phyloP scores from a whole-genome alignment of 495 filamentous ascomycete genomes.

The Lasiosphaeriaceae sp. region DNA sequence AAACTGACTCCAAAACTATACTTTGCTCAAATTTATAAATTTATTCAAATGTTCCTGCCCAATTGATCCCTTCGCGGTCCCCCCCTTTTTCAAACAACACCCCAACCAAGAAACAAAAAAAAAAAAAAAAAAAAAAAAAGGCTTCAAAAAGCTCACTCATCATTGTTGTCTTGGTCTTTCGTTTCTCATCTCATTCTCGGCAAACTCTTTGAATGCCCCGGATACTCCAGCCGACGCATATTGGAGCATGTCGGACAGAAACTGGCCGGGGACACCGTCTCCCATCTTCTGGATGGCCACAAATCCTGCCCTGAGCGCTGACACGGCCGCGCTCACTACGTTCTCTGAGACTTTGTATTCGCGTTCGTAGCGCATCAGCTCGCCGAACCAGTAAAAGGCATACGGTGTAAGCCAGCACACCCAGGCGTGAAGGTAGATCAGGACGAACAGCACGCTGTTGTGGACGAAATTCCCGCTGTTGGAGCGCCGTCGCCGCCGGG shows the following conservation, averaged over 20 bases:
- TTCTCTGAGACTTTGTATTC: slow-evolving; percentile 12
- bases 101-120: too few species aligned
- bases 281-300: not conserved
- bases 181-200: not conserved
- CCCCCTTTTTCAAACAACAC: too few species aligned
- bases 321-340: slow-evolving; percentile 1
- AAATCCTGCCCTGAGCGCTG: not conserved
- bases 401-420: slow-evolving; percentile 8
- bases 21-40: too few species aligned
- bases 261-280: slow-evolving; percentile 2
- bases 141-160: not conserved
- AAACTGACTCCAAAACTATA: too few species aligned
- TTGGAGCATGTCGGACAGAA: not conserved
- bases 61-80: too few species aligned
- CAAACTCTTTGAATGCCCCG: slow-evolving; percentile 21
- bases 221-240: slow-evolving; percentile 14
- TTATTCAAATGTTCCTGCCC: too few species aligned
- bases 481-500: not conserved
- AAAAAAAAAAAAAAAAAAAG: not conserved
- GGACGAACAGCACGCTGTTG: slow-evolving; percentile 5
- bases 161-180: not conserved
- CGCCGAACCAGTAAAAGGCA: not conserved
- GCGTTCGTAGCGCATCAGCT: slow-evolving; percentile 11
- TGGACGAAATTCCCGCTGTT: slow-evolving; percentile 9
- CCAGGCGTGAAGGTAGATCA: slow-evolving; percentile 8